A percentile compares a stretch with the other conserved stretches of the same genome.
These are phyloP conservation scores for Lanzia echinophila DNA, from an alignment of 2,329 filamentous ascomycete species.

Conservation along the genomic window DNA sequence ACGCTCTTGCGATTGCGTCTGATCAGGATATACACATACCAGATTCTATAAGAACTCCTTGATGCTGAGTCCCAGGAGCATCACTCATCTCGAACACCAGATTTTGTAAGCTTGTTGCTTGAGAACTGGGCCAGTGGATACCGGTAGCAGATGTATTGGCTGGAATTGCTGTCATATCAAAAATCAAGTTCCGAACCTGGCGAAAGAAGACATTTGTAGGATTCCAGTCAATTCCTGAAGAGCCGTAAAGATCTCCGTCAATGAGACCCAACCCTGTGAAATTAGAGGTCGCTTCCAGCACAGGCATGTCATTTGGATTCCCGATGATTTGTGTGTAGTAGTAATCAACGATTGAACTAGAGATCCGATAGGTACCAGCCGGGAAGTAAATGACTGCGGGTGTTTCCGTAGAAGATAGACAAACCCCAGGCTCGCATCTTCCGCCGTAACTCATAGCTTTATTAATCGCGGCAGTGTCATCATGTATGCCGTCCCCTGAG, in stretches of 20 bases:
- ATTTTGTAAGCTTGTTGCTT: constrained; percentile 56
- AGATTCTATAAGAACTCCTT: constrained; percentile 55
- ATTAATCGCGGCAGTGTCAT: constrained; percentile 85
- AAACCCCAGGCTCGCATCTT: constrained; percentile 39
- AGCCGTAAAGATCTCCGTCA: constrained; percentile 74
- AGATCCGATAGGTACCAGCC: constrained; percentile 25
- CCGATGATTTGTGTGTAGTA: constrained; percentile 27
- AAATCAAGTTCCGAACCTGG: constrained; percentile 57
- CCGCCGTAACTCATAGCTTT: constrained; percentile 26
- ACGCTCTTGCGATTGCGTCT: background rate
- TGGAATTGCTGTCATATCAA: constrained; percentile 43
- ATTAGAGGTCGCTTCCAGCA: constrained; percentile 61
- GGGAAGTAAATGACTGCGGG: constrained; percentile 33
- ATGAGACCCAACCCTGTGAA: constrained; percentile 75
- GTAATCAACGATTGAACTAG: constrained; percentile 19
- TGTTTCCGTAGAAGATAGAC: constrained; percentile 41
- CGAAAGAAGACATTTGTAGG: constrained; percentile 66
- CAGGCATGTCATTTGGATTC: constrained; percentile 45
- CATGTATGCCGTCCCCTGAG: constrained; percentile 53
- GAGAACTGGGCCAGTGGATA: constrained; percentile 48
- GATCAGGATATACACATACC: constrained; percentile 15
- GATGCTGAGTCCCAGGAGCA: constrained; percentile 41
- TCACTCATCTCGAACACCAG: constrained; percentile 51
- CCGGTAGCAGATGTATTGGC: constrained; percentile 28
- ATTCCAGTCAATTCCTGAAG: constrained; percentile 64